Percentiles rank a stretch among this genome's conserved stretches.
Evolutionary conservation across 352 stramenopile species (phyloP).

Genomic region (Globisporangium spiculum): DNA sequence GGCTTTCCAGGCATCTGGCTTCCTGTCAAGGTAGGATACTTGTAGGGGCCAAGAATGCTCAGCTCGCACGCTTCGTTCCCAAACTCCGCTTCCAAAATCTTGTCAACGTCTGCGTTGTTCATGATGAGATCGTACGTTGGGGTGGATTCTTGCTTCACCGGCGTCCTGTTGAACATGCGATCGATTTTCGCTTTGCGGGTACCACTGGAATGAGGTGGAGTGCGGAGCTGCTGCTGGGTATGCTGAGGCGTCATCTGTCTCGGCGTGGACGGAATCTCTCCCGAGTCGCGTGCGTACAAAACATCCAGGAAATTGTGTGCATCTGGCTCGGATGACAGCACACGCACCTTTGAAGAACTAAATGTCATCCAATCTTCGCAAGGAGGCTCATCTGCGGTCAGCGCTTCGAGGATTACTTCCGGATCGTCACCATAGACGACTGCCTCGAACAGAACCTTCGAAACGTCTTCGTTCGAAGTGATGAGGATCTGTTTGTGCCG

Average conservation of each 20-base stretch:
- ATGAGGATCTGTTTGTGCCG: constrained; percentile 33
- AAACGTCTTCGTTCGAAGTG: constrained; percentile 27
- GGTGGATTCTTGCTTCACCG: constrained; percentile 10
- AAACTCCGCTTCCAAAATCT: constrained; percentile 31
- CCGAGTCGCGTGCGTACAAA: constrained; percentile 19
- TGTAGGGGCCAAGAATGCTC: constrained; percentile 27
- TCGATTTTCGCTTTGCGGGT: constrained; percentile 20
- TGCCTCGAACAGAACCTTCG: constrained; percentile 34
- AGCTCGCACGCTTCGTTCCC: constrained; percentile 24
- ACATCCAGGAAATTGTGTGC: constrained; percentile 17
- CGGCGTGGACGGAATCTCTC: neutral
- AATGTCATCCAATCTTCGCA: constrained; percentile 46
- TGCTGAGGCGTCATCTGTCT: neutral
- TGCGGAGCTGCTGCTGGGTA: neutral
- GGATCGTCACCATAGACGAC: constrained; percentile 33
- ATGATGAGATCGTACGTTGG: constrained; percentile 28
- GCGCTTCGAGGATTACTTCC: constrained; percentile 39
- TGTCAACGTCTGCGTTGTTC: constrained; percentile 24
- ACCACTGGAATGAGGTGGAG: constrained; percentile 8
- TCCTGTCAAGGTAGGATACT: constrained; percentile 24
- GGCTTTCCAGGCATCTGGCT: neutral
- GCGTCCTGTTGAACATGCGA: constrained; percentile 22
- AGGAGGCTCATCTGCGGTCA: constrained; percentile 34
- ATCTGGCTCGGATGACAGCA: constrained; percentile 1
- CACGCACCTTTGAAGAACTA: constrained; percentile 15